A percentile compares a stretch with the other conserved stretches of the same genome.
Conservation (phyloP, 31 red algal species). For the Endocladia muricata region DNA sequence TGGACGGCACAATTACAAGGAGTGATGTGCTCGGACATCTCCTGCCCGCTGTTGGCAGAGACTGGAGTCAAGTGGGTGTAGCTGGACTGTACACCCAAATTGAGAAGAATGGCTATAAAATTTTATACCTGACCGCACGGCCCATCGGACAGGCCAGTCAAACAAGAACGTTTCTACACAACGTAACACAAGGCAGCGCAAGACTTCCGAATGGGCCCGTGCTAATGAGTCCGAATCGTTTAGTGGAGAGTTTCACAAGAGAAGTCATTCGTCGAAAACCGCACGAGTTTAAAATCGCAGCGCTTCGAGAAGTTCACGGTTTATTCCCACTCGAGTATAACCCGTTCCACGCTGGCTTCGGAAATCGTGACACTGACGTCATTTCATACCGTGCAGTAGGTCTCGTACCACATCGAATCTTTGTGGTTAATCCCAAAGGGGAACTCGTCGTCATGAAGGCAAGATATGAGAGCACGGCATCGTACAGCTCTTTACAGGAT, state of each 20-base stretch:
- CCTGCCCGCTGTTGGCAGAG: constrained; percentile 91
- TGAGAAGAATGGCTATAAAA: constrained; percentile 91
- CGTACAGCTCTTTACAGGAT: constrained; percentile 72
- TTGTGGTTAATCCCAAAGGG: constrained; percentile 86
- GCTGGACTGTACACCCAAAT: constrained; percentile 90
- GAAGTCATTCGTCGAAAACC: constrained; percentile 92
- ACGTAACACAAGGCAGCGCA: constrained; percentile 78
- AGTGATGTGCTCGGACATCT: constrained; percentile 97
- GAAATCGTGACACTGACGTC: constrained; percentile 92
- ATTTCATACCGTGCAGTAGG: constrained; percentile 88
- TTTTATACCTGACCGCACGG: constrained; percentile 93
- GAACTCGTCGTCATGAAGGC: constrained; percentile 91
- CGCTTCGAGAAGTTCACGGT: constrained; percentile 75
- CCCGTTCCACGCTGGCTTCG: constrained; percentile 98
- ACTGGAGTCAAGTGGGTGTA: constrained; percentile 97
- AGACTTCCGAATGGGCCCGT: constrained; percentile 91
- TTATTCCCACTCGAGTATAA: constrained; percentile 86
- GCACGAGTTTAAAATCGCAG: constrained; percentile 98
- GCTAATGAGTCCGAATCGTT: constrained; percentile 89
- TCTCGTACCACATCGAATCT: constrained; percentile 86
- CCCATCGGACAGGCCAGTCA: constrained; percentile 95
- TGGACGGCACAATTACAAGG: constrained; percentile 98
- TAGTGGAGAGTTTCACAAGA: constrained; percentile 90
- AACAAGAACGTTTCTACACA: constrained; percentile 81
- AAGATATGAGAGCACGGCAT: constrained; percentile 70